Evolutionary conservation across 164 flowering plant species (phyloP).

Genomic region (Litsea cubeba): DNA sequence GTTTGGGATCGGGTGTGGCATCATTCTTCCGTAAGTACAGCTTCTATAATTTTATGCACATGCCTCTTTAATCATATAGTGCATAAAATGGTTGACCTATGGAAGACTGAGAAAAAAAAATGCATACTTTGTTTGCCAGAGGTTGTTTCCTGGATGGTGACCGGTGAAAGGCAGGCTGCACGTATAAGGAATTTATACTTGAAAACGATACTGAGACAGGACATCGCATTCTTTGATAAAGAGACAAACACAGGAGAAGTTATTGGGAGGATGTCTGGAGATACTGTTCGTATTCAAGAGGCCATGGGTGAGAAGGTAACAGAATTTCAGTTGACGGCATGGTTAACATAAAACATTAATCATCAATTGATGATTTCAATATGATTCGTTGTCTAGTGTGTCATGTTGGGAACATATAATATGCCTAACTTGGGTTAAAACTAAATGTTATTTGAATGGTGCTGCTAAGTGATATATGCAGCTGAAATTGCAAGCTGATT

Average conservation of each 20-base stretch:
- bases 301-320: slow-evolving; percentile 69
- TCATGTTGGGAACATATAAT: not conserved
- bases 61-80: not conserved
- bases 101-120: not conserved
- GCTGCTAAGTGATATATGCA: too few relatives aligned
- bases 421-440: not conserved
- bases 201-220: slow-evolving; percentile 55
- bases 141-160: slow-evolving; percentile 58
- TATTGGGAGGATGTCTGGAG: slow-evolving; percentile 53
- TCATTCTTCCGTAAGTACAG: slow-evolving; percentile 48
- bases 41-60: too few relatives aligned
- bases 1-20: slow-evolving; percentile 35
- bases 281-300: slow-evolving; percentile 58
- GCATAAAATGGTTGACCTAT: not conserved
- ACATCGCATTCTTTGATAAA: slow-evolving; percentile 49
- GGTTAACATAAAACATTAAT: not conserved
- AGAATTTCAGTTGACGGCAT: not conserved
- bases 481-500: too few relatives aligned
- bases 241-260: slow-evolving; percentile 56
- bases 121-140: slow-evolving; percentile 29
- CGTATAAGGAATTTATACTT: slow-evolving; percentile 47
- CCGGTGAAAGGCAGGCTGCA: slow-evolving; percentile 62
- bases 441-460: too few relatives aligned
- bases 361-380: not conserved
- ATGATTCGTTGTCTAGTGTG: not conserved